Evolutionary conservation across 768 basidiomycete species (phyloP), one percentile per base, ranked within the genome.

Genomic region (Kwoniella botswanensis): DNA sequence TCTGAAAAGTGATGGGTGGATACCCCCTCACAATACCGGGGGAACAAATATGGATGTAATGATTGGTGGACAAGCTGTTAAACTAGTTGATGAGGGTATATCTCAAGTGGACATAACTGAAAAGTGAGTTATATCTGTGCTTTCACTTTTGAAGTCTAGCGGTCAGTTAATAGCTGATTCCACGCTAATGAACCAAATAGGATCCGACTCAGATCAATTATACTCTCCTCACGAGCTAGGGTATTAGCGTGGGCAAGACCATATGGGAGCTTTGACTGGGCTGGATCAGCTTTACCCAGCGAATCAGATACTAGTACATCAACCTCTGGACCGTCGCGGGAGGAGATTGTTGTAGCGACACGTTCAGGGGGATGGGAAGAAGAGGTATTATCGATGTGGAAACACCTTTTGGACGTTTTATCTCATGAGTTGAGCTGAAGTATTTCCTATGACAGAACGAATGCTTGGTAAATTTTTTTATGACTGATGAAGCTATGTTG

Each of bases 211-310:
- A 56, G 68, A 60, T 74, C 73, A n/a, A 78, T 78, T 63, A 64
- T 78, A 44, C 42, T 76, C 2, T 26, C 75, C 9, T 60, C 61
- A 11, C 53, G 73, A 26, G 65, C 67, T n/a, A 74, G 69, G 60
- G 35, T 78, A n/a, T 15, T 76, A 12, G 74, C 75, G 5, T 78
- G 75, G 77, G 73, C 72, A 41, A 76, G 76, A 63, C 58, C 65
- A n/a, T 78, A 76, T 57, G 74, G 76, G 12, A 22, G 63, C 21
- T 75, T 75, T 35, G 26, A 58, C 18, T 63, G 65, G n/a, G 15
- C 61, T 22, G 54, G 54, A 22, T 43, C 64, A 3, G 63, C 68
- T 21, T 41, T 59, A 12, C 18, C 35, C 59, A 11, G 17, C 46
- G 46, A 50, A 50, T 64, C 42, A 11, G 46, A 44, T 11, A 24